A percentile compares a stretch with the other conserved stretches of the same genome.
phyloP scores from a whole-genome alignment of 345 rosid species.

The Boechera stricta region DNA sequence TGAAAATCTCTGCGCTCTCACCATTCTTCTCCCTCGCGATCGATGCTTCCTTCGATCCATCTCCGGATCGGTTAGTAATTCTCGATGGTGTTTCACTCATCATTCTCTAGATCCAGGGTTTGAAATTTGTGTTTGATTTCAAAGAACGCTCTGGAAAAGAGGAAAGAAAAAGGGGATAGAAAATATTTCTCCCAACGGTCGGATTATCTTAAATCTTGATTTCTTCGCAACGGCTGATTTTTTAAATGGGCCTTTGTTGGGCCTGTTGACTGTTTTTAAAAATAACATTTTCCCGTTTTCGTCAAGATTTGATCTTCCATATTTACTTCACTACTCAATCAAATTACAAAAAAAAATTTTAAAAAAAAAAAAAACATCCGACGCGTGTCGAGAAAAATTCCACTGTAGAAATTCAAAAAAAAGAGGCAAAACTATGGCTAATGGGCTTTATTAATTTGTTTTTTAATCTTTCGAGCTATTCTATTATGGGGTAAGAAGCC shows the following conservation, averaged over 20 bases:
- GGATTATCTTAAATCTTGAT: conserved; percentile 23
- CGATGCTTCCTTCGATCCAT: conserved; percentile 41
- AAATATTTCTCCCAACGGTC: conserved; percentile 50
- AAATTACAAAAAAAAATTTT: neutral
- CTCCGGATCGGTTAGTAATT: conserved; percentile 32
- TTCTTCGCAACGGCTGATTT: neutral
- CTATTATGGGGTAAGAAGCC: conserved; percentile 15
- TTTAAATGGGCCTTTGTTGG: conserved; percentile 31
- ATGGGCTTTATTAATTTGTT: conserved; percentile 3
- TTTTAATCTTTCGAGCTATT: conserved; percentile 12
- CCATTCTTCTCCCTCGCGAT: conserved; percentile 37
- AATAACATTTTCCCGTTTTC: neutral
- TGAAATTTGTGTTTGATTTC: conserved; percentile 1
- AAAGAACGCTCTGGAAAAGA: conserved; percentile 21
- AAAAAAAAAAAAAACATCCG: neutral
- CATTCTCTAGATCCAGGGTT: conserved; percentile 47
- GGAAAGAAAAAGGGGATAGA: neutral
- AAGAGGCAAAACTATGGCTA: neutral
- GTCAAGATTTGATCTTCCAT: neutral
- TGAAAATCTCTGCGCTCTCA: conserved; percentile 48
- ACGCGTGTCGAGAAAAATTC: neutral
- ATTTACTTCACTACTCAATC: neutral
- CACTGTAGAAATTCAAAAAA: neutral
- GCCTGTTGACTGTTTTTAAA: neutral
- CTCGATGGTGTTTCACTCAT: conserved; percentile 41